Evolutionary conservation across 1,284 basidiomycete species (phyloP).

Genomic region (Boletus semigastroideus): DNA sequence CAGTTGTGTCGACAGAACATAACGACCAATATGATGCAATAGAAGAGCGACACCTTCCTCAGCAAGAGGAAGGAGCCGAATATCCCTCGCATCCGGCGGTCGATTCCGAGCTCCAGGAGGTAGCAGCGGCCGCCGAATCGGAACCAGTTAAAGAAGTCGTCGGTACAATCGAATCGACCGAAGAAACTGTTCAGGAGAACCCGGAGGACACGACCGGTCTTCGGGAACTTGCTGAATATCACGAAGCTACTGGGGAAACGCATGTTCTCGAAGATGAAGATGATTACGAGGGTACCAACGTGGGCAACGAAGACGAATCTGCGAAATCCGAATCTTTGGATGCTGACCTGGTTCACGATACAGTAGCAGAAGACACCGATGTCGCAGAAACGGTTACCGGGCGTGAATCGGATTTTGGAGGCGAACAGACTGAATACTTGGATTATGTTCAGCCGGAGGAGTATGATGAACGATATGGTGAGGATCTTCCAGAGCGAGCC

Average conservation of each 20-base stretch:
- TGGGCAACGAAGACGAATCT: slow-evolving; percentile 22
- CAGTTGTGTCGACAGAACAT: slow-evolving; percentile 10
- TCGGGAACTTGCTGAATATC: slow-evolving; percentile 16
- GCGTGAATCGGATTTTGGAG: slow-evolving; percentile 21
- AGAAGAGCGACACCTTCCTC: slow-evolving; percentile 10
- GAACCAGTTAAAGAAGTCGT: slow-evolving; percentile 15
- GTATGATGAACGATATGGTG: slow-evolving; percentile 32
- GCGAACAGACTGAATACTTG: slow-evolving; percentile 32
- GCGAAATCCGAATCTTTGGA: slow-evolving; percentile 27
- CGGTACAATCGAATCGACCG: slow-evolving; percentile 2
- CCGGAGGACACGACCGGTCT: background rate
- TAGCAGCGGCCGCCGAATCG: slow-evolving; percentile 9
- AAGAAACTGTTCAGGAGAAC: slow-evolving; percentile 7
- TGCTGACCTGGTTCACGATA: slow-evolving; percentile 33
- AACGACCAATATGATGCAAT: slow-evolving; percentile 7
- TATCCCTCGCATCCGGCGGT: background rate
- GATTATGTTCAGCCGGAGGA: slow-evolving; percentile 31
- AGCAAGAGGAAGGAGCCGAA: slow-evolving; percentile 2
- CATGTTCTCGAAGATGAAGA: slow-evolving; percentile 24
- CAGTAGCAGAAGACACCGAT: slow-evolving; percentile 18
- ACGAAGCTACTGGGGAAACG: slow-evolving; percentile 12
- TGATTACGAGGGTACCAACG: slow-evolving; percentile 21
- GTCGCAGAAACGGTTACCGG: slow-evolving; percentile 5
- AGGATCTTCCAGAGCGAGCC: slow-evolving; percentile 28
- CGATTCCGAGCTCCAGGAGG: slow-evolving; percentile 2